phyloP scores from a whole-genome alignment of 306 rosid species.

The Cicer arietinum region DNA sequence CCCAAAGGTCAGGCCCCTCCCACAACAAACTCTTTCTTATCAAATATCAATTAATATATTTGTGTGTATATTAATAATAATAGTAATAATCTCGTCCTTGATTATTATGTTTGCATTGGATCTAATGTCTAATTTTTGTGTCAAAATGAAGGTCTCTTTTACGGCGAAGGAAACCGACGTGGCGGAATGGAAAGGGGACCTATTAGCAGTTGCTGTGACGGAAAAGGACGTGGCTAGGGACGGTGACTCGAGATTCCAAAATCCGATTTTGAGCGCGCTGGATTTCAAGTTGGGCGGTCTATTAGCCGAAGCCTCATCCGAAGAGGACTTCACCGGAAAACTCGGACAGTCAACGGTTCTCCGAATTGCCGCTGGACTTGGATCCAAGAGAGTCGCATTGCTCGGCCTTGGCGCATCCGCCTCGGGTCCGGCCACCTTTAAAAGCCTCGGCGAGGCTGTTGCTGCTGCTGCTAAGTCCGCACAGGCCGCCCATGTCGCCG shows the following conservation, averaged over 20 bases:
- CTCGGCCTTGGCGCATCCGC: slow-evolving; percentile 75
- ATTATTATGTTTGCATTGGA: neutral
- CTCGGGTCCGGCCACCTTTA: slow-evolving; percentile 53
- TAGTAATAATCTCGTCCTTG: too few relatives aligned
- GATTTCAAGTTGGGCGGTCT: slow-evolving; percentile 75
- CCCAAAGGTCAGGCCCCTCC: slow-evolving; percentile 49
- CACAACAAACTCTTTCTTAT: neutral
- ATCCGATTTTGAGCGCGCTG: slow-evolving; percentile 64
- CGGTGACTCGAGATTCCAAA: slow-evolving; percentile 65
- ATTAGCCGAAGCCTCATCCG: slow-evolving; percentile 73
- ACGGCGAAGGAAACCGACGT: slow-evolving; percentile 75
- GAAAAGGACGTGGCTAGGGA: slow-evolving; percentile 74
- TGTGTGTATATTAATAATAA: neutral
- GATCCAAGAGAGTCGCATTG: slow-evolving; percentile 75
- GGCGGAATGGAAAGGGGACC: slow-evolving; percentile 86
- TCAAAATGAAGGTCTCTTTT: slow-evolving; percentile 62
- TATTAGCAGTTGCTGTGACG: slow-evolving; percentile 80
- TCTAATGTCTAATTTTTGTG: slow-evolving; percentile 23
- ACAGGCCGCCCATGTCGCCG: slow-evolving; percentile 69
- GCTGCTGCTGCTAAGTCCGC: slow-evolving; percentile 75
- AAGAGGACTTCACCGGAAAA: slow-evolving; percentile 88
- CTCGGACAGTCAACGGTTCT: slow-evolving; percentile 76
- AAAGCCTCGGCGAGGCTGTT: slow-evolving; percentile 77
- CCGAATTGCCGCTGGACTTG: slow-evolving; percentile 70
- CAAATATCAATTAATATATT: neutral